Conservation (phyloP, 1,139 yeast genomes). For the Sugiyamaella sp. region DNA sequence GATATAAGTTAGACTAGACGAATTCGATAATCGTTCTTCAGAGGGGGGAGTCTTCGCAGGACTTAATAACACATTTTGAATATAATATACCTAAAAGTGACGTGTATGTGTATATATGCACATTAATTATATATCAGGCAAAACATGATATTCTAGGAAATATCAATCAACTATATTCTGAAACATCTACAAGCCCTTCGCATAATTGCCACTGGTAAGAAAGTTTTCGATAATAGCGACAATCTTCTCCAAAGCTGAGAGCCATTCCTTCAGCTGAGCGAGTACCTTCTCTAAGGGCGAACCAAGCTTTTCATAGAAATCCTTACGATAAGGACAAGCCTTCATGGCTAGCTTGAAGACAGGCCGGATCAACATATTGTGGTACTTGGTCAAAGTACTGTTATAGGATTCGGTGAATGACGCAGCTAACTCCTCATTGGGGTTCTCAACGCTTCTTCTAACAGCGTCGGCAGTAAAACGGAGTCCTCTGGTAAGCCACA, state of each 20-base stretch:
- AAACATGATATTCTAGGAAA: too few species aligned
- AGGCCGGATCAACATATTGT: constrained; percentile 80
- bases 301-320: constrained; percentile 80
- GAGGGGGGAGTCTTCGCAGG: too few species aligned
- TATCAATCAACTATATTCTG: too few species aligned
- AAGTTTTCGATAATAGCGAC: constrained; percentile 75
- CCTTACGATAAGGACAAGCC: constrained; percentile 91
- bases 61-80: too few species aligned
- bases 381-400: constrained; percentile 79
- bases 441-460: constrained; percentile 68
- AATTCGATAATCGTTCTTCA: too few species aligned
- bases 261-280: constrained; percentile 70
- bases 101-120: too few species aligned
- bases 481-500: constrained; percentile 82
- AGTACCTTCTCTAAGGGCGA: constrained; percentile 56
- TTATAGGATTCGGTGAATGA: constrained; percentile 83
- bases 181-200: constrained; percentile 70
- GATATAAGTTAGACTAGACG: too few species aligned
- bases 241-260: constrained; percentile 72
- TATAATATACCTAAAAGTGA: too few species aligned
- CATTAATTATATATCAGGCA: too few species aligned
- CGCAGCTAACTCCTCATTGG: constrained; percentile 67
- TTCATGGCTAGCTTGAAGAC: constrained; percentile 93
- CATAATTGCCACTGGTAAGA: constrained; percentile 79
- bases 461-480: constrained; percentile 88